phyloP scores from a whole-genome alignment of 2,329 filamentous ascomycete genomes.

The Tolypocladium pustulatum region DNA sequence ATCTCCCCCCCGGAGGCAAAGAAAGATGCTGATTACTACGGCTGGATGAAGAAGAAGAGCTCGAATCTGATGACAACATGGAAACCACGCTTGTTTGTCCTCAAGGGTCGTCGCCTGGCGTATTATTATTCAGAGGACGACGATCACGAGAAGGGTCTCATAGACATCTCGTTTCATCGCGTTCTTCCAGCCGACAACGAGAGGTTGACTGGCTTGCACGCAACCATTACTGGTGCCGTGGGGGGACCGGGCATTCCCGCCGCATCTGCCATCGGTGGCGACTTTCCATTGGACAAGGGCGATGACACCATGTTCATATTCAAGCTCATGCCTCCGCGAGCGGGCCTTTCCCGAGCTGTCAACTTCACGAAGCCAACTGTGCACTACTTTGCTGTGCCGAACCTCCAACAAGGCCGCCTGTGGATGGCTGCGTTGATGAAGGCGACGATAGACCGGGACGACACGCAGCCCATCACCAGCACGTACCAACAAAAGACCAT shows the following conservation, averaged over 20 bases:
- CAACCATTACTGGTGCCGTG: slow-evolving; percentile 81
- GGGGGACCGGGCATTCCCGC: slow-evolving; percentile 19
- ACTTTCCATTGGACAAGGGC: slow-evolving; percentile 31
- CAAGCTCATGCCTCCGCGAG: slow-evolving; percentile 86
- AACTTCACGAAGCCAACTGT: slow-evolving; percentile 97
- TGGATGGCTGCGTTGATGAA: slow-evolving; percentile 99
- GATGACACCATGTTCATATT: slow-evolving; percentile 86
- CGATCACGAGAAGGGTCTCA: slow-evolving; percentile 84
- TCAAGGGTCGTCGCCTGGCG: slow-evolving; percentile 80
- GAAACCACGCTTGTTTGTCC: slow-evolving; percentile 93
- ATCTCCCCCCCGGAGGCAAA: slow-evolving; percentile 77
- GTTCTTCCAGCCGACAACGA: slow-evolving; percentile 94
- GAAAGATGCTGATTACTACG: slow-evolving; percentile 78
- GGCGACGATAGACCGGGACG: slow-evolving; percentile 91
- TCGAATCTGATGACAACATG: slow-evolving; percentile 94
- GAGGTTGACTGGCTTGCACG: slow-evolving; percentile 79
- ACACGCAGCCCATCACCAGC: slow-evolving; percentile 66
- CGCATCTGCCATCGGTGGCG: slow-evolving; percentile 42
- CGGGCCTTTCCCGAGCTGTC: slow-evolving; percentile 78
- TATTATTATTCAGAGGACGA: slow-evolving; percentile 97
- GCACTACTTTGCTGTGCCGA: slow-evolving; percentile 95
- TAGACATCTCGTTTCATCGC: slow-evolving; percentile 94
- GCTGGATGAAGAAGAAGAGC: slow-evolving; percentile 99
- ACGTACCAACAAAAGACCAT: slow-evolving; percentile 98
- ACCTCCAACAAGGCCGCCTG: slow-evolving; percentile 72